These are phyloP conservation scores for Cymbopogon citratus DNA, from an alignment of 176 grass and related monocot genomes.

Conservation along the genomic window DNA sequence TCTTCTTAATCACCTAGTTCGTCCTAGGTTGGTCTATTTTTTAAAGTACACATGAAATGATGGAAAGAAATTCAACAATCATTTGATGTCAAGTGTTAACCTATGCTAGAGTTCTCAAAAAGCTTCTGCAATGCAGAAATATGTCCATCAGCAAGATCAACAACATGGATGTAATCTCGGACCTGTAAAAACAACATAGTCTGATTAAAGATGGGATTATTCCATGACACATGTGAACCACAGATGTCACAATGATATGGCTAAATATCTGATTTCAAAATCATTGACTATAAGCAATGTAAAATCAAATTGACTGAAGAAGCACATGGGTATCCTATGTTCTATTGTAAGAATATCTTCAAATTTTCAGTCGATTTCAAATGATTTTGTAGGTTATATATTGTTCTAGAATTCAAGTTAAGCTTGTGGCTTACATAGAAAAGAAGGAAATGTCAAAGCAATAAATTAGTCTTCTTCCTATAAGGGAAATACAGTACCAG, in stretches of 20 bases:
- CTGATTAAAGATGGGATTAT: slow-evolving; percentile 9
- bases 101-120: slow-evolving; percentile 63
- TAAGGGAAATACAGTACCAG: not conserved
- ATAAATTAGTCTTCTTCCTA: not conserved
- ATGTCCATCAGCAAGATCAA: slow-evolving; percentile 88
- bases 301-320: slow-evolving; percentile 14
- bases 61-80: not conserved
- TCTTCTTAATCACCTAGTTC: not conserved
- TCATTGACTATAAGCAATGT: not conserved
- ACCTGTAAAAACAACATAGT: slow-evolving; percentile 40
- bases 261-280: not conserved
- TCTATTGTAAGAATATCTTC: not conserved
- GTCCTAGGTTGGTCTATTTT: not conserved
- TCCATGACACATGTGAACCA: not conserved
- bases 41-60: not conserved
- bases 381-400: not conserved
- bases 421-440: not conserved
- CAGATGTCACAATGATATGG: slow-evolving; percentile 4
- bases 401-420: slow-evolving; percentile 6
- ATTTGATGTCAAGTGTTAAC: slow-evolving; percentile 26
- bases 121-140: slow-evolving; percentile 77
- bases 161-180: slow-evolving; percentile 88
- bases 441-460: not conserved
- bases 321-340: not conserved
- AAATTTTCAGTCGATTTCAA: not conserved